Base-by-base conservation (phyloP, 805 yeast species). In the Candida chilensis region DNA sequence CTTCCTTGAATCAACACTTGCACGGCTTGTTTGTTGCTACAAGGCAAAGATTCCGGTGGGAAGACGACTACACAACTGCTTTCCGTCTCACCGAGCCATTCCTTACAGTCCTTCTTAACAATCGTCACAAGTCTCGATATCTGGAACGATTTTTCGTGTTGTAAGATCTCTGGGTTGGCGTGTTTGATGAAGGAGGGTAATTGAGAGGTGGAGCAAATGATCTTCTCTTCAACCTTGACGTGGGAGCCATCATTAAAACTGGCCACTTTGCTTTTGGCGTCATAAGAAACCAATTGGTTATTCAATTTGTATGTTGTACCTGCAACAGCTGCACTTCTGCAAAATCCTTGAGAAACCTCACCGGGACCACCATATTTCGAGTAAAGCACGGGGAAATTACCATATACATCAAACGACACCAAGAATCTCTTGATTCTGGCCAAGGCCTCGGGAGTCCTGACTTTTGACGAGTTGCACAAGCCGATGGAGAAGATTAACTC, bases 251-350 rank as follows among this genome's bases (percentile, higher is more conserved):
- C 96, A 35, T 70, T 62, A 39, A 84, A 75, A 24, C 62, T 60
- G 5, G 94, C 96, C 16, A 75, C 60, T 45, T 82, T 78, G 18
- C 73, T 59, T 17, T 52, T 57, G 20, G 79, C 74, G 50, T 90
- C 90, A 55, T 63, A 86, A 21, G 74, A 71, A 4, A 58, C 58
- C 31, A 90, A 54, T 24, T 66, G 59, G 11, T 92, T 79, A 47
- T 79, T 76, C 33, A 90, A 64, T 52, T 87, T 86, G 58, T 92
- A 90, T 20, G 94, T 85, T 32, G 96, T 81, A 32, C 97, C 97
- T 13, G 92, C 97, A 38, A 90, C 97, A 10, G 98, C 98, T 3
- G 97, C 97, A 34, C 94, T 82, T 44, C 98, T 71, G 58, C 96
- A 90, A 54, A 92, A 90, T 2, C 96, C 98, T 59, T 90, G 98